phyloP scores from a whole-genome alignment of 2,329 filamentous ascomycete species.

The Exophiala lecanii-corni region DNA sequence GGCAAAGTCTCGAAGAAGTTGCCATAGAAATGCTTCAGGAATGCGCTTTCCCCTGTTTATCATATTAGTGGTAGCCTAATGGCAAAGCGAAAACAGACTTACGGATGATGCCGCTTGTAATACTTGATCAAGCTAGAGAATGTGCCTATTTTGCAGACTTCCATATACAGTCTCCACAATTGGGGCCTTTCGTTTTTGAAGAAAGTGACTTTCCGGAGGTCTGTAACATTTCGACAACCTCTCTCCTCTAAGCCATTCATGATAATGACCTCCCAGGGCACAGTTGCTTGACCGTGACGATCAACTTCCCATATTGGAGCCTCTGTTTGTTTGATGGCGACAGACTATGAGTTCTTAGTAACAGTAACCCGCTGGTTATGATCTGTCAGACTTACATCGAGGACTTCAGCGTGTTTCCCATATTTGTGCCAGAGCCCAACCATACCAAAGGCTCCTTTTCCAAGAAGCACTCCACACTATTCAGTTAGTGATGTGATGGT shows the following conservation, averaged over 20 bases:
- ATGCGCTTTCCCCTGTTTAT: constrained; percentile 7
- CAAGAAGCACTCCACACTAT: constrained; percentile 16
- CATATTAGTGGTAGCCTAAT: no score
- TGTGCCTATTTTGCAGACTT: constrained; percentile 14
- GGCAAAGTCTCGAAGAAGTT: constrained; percentile 16
- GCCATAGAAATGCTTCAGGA: constrained; percentile 21
- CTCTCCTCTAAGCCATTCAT: constrained; percentile 8
- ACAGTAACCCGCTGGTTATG: no score
- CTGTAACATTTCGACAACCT: constrained; percentile 12
- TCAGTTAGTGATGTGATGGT: background rate
- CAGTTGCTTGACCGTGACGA: constrained; percentile 1
- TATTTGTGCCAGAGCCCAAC: constrained; percentile 17
- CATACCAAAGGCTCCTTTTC: constrained; percentile 15
- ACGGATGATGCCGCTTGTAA: constrained; percentile 6
- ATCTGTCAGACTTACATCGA: constrained; percentile 12
- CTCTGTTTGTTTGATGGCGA: constrained; percentile 20
- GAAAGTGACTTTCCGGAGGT: constrained; percentile 8
- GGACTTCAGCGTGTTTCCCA: constrained; percentile 4
- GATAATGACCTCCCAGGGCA: constrained; percentile 16
- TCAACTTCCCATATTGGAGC: constrained; percentile 8
- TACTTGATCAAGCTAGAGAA: constrained; percentile 8
- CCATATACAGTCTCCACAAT: constrained; percentile 17
- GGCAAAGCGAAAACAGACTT: background rate
- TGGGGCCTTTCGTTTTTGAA: constrained; percentile 3
- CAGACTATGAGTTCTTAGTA: constrained; percentile 2